Base-by-base conservation (phyloP, 305 asterid genomes). In the Fraxinus ornus region DNA sequence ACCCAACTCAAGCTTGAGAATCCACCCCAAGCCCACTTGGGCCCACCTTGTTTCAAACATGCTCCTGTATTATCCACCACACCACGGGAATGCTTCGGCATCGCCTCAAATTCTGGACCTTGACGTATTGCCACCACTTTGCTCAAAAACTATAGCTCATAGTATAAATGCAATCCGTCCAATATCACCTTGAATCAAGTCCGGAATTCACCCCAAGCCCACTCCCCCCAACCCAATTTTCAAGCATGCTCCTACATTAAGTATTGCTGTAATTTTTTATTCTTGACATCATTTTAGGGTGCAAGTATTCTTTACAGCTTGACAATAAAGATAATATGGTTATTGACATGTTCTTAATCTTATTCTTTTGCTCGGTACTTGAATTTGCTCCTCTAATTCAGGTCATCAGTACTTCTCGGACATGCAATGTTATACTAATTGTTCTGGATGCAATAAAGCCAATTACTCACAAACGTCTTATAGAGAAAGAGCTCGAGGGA, bases 341-440 rank as follows among this genome's bases (percentile, higher is more conserved):
- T 32, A 57, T 78, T 17, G 17, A 17, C 73, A 77, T 80, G 80
- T 75, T 47, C 66, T 80, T 75, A 73, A 39, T 73, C 78, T 86
- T 80, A 57, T 80, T 82, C 30, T 70, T 82, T 83, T 30, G 39
- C 28, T 80, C 72, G 21, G 74, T 82, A 35, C 81, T 75, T 76
- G n/a, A 73, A 70, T 62, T 1, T 83, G 82, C 80, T 72, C 77
- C 22, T 17, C 36, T 33, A 81, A 82, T 84, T 55, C 87, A 95
- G 99, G 98, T 95, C 81, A 95, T 95, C 91, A 95, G 99, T 90
- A 95, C 99, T 73, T 96, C 99, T 79, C 91, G 99, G 85, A 95
- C 99, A 15, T 95, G 98, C 83, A 95, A 89, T 85, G 91, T 97
- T 87, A 94, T 95, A 87, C 92, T 94, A 79, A 95, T 95, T 81